phyloP scores from a whole-genome alignment of 257 asterid genomes.

The Ligustrum vulgare region DNA sequence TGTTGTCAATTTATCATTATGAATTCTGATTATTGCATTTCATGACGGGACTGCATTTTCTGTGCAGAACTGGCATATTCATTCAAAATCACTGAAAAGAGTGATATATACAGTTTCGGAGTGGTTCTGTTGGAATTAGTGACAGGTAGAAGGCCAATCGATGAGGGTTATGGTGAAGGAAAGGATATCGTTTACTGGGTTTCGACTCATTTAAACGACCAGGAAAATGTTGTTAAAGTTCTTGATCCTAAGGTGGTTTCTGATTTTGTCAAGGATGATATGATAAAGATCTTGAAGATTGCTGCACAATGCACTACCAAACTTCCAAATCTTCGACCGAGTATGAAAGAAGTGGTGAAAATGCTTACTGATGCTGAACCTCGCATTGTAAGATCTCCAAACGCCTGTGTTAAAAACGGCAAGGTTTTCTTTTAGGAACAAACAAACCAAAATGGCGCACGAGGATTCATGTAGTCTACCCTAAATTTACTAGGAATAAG shows the following conservation, averaged over 20 bases:
- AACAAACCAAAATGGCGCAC: not conserved
- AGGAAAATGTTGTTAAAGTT: slow-evolving; percentile 50
- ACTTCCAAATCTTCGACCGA: slow-evolving; percentile 85
- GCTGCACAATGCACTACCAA: slow-evolving; percentile 78
- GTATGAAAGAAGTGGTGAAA: slow-evolving; percentile 82
- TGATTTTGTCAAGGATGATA: slow-evolving; percentile 56
- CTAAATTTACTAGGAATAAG: not conserved
- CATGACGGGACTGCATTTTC: not conserved
- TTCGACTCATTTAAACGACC: slow-evolving; percentile 53
- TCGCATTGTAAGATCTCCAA: slow-evolving; percentile 39
- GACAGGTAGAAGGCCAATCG: slow-evolving; percentile 72
- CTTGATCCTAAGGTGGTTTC: slow-evolving; percentile 61
- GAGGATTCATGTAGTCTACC: not conserved
- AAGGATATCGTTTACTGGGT: slow-evolving; percentile 87
- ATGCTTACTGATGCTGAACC: slow-evolving; percentile 90
- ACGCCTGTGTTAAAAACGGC: slow-evolving; percentile 35
- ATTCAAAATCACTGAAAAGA: slow-evolving; percentile 68
- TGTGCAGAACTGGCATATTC: slow-evolving; percentile 84
- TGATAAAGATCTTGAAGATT: slow-evolving; percentile 73
- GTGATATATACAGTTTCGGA: slow-evolving; percentile 85
- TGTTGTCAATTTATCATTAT: not conserved
- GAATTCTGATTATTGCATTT: not conserved
- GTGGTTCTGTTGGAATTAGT: slow-evolving; percentile 79
- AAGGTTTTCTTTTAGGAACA: slow-evolving; percentile 31
- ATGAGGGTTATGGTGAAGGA: slow-evolving; percentile 81